These are phyloP conservation scores for Apophysomyces trapeziformis DNA, from an alignment of 371 early-diverging fungal genomes.

Conservation along the genomic window DNA sequence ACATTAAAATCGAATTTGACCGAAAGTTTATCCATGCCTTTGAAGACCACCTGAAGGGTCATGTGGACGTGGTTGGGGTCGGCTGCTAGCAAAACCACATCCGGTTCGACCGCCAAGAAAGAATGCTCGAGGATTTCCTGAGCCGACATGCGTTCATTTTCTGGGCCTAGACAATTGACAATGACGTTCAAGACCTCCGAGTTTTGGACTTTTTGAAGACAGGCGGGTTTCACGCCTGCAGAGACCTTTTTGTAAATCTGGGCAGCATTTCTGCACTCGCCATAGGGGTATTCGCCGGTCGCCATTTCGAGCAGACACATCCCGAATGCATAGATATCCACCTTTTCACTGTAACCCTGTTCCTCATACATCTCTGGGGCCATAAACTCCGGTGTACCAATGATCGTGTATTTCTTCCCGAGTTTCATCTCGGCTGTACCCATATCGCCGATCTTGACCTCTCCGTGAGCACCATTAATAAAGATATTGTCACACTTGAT, in stretches of 20 bases:
- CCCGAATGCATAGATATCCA: constrained; percentile 94
- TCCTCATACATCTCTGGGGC: constrained; percentile 79
- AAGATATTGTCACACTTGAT: constrained; percentile 89
- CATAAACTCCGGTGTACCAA: constrained; percentile 70
- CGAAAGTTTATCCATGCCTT: constrained; percentile 80
- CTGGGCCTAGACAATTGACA: constrained; percentile 71
- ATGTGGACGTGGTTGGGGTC: constrained; percentile 73
- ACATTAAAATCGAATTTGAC: constrained; percentile 92
- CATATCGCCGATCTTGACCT: constrained; percentile 92
- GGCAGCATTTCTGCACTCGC: constrained; percentile 85
- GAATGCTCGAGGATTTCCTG: constrained; percentile 84
- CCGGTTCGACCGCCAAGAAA: constrained; percentile 76
- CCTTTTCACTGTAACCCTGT: constrained; percentile 84
- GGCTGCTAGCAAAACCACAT: constrained; percentile 69
- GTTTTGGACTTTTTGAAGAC: constrained; percentile 70
- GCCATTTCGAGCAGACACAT: constrained; percentile 92
- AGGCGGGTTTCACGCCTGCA: constrained; percentile 78
- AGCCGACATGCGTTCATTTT: constrained; percentile 71
- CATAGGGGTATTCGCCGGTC: constrained; percentile 89
- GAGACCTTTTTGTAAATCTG: constrained; percentile 89
- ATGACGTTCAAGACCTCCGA: constrained; percentile 78
- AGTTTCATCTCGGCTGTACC: constrained; percentile 66
- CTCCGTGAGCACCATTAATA: constrained; percentile 88
- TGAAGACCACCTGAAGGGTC: constrained; percentile 83
- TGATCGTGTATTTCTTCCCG: constrained; percentile 62